Percentiles rank a stretch among this genome's conserved stretches.
phyloP scores from a whole-genome alignment of 805 yeast genomes.

The Lipomyces mesembrius region DNA sequence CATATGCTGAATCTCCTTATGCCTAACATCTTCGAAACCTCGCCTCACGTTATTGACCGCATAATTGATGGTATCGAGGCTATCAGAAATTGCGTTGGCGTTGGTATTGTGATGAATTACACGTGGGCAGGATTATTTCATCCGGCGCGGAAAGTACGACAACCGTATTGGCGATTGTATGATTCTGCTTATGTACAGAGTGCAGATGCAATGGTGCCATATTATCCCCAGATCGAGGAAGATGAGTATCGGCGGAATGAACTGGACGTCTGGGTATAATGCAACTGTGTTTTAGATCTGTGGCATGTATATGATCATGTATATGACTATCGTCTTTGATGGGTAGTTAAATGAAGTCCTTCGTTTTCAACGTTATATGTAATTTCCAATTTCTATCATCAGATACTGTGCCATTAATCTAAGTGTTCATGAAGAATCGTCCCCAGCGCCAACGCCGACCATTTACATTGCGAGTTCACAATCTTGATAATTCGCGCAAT shows the following conservation, averaged over 20 bases:
- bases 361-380: not conserved
- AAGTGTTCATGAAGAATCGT: not conserved
- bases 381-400: not conserved
- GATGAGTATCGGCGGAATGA: slow-evolving; percentile 53
- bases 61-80: slow-evolving; percentile 81
- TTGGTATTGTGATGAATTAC: slow-evolving; percentile 74
- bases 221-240: slow-evolving; percentile 66
- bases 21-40: slow-evolving; percentile 91
- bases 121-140: slow-evolving; percentile 89
- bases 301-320: not conserved
- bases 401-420: not conserved
- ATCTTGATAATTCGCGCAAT: slow-evolving; percentile 49
- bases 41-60: slow-evolving; percentile 90
- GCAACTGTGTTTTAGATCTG: not conserved
- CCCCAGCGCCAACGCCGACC: not conserved
- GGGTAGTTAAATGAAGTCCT: not conserved
- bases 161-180: slow-evolving; percentile 82
- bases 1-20: slow-evolving; percentile 79
- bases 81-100: slow-evolving; percentile 71
- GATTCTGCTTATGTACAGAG: slow-evolving; percentile 75
- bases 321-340: not conserved
- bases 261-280: slow-evolving; percentile 52
- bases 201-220: slow-evolving; percentile 78
- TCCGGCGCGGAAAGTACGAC: slow-evolving; percentile 86
- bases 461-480: slow-evolving; percentile 3